These are phyloP conservation scores for Lepidium sativum DNA, from an alignment of 345 rosid species.

Conservation along the genomic window DNA sequence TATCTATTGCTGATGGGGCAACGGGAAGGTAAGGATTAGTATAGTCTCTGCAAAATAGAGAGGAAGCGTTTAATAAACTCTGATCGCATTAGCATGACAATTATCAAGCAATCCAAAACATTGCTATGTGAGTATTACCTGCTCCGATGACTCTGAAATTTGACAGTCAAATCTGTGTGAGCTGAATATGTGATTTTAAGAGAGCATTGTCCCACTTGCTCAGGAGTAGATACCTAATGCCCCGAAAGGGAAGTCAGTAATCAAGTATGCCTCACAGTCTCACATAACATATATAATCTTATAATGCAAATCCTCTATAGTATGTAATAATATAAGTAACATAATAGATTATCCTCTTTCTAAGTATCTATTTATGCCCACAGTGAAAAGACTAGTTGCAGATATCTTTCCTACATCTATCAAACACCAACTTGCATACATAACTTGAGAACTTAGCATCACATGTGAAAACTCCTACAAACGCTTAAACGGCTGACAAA, in stretches of 20 bases:
- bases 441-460: not conserved
- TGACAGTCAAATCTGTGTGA: conserved; percentile 97
- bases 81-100: not conserved
- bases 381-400: not conserved
- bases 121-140: conserved; percentile 40
- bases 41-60: conserved; percentile 65
- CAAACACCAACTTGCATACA: not conserved
- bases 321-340: not conserved
- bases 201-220: conserved; percentile 56
- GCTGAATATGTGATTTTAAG: conserved; percentile 98
- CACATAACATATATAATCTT: not conserved
- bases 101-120: conserved; percentile 5
- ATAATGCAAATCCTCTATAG: not conserved
- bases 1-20: conserved; percentile 97
- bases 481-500: conserved; percentile 2
- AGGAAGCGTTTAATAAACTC: not conserved
- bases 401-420: not conserved
- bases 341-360: not conserved
- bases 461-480: not conserved
- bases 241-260: conserved; percentile 17
- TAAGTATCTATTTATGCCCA: not conserved
- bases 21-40: conserved; percentile 93
- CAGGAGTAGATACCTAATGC: conserved; percentile 82
- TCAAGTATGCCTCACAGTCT: not conserved
- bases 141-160: conserved; percentile 96